Percentiles rank a stretch among this genome's conserved stretches.
Evolutionary conservation across 2,329 filamentous ascomycete species (phyloP).

Genomic region (Pestalotiopsis sp.): DNA sequence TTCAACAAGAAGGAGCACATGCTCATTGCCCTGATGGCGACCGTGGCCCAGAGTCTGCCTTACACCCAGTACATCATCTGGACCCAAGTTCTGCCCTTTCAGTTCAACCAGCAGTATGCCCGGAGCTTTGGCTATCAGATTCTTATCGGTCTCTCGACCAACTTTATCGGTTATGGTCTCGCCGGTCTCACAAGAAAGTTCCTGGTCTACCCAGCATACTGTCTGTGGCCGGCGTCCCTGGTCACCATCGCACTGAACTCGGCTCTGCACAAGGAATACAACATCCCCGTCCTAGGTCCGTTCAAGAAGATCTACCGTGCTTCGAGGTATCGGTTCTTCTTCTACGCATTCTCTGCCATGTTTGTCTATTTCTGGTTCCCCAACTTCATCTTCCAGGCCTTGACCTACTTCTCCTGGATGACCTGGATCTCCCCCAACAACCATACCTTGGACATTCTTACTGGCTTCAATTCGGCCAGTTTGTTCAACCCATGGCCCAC

Average conservation of each 20-base stretch:
- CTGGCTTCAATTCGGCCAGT: conserved; percentile 21
- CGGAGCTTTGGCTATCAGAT: conserved; percentile 49
- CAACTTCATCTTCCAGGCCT: conserved; percentile 44
- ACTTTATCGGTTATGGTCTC: conserved; percentile 57
- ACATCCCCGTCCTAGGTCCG: conserved; percentile 36
- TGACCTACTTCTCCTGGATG: conserved; percentile 51
- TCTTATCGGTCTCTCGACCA: conserved; percentile 49
- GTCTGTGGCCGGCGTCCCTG: conserved; percentile 48
- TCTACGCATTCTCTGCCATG: conserved; percentile 42
- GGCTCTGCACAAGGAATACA: conserved; percentile 45
- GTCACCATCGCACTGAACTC: conserved; percentile 45
- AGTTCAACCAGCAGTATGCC: conserved; percentile 51
- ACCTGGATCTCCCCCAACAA: conserved; percentile 47
- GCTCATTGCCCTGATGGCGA: conserved; percentile 61
- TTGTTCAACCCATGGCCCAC: conserved; percentile 16
- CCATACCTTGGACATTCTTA: conserved; percentile 12
- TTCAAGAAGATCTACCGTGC: conserved; percentile 40
- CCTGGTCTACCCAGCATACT: conserved; percentile 27
- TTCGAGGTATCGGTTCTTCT: conserved; percentile 46
- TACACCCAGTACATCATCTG: conserved; percentile 52
- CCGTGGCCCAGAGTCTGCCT: conserved; percentile 49
- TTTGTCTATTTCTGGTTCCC: conserved; percentile 54
- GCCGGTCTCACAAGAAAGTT: conserved; percentile 39
- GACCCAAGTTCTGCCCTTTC: conserved; percentile 48
- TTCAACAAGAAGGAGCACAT: conserved; percentile 63